A percentile compares a stretch with the other conserved stretches of the same genome.
Conservation (phyloP, 2,329 filamentous ascomycete genomes). For the Delphinella strobiligena region DNA sequence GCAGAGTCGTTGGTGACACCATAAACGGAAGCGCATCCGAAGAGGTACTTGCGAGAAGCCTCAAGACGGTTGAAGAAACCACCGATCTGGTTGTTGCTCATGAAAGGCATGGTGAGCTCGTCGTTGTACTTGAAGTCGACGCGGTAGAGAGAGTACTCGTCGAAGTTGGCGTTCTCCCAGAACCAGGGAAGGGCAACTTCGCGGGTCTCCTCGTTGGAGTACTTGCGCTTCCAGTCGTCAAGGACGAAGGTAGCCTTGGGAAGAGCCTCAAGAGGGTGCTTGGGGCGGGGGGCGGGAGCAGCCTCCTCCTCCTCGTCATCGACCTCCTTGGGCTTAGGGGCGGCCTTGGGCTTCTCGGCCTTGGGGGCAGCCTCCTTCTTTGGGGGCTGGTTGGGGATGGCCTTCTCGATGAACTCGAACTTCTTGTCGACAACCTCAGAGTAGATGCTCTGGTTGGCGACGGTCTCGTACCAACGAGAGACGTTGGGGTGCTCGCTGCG, state of each 20-base stretch:
- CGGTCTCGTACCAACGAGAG: conserved; percentile 88
- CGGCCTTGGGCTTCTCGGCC: conserved; percentile 42
- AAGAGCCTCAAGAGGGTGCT: conserved; percentile 87
- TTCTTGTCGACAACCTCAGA: conserved; percentile 61
- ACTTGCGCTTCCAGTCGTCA: conserved; percentile 98
- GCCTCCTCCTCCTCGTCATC: conserved; percentile 50
- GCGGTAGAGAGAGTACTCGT: conserved; percentile 93
- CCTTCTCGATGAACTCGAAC: conserved; percentile 68
- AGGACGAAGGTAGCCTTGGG: conserved; percentile 68
- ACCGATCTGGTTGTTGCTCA: conserved; percentile 96
- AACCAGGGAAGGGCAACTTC: conserved; percentile 85
- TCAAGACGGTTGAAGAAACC: conserved; percentile 97
- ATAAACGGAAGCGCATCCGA: conserved; percentile 82
- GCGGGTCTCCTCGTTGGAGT: conserved; percentile 88
- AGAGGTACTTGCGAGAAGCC: conserved; percentile 94
- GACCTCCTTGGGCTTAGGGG: conserved; percentile 41
- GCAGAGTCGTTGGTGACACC: conserved; percentile 79
- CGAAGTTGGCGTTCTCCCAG: conserved; percentile 90
- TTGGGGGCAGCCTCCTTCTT: conserved; percentile 56
- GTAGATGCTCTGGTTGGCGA: conserved; percentile 88
- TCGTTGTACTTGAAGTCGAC: conserved; percentile 98
- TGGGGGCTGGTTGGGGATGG: conserved; percentile 60
- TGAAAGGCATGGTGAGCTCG: conserved; percentile 94
- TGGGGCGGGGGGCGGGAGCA: conserved; percentile 53
- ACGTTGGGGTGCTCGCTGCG: conserved; percentile 72